phyloP scores from a whole-genome alignment of 768 basidiomycete species.

The Clathrus columnatus region DNA sequence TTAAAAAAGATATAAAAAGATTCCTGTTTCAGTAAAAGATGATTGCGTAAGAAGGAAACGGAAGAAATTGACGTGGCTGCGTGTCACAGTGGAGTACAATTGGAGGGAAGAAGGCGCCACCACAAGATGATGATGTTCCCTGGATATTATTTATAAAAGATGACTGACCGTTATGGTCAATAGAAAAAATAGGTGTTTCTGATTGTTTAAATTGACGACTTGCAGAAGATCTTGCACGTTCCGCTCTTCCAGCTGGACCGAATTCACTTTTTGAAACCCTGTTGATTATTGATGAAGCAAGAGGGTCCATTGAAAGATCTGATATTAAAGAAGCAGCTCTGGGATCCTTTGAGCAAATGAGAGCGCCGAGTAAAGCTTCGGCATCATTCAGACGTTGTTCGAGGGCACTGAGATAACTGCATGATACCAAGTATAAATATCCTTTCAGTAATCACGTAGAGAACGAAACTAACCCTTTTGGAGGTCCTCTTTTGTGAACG shows the following conservation, averaged over 20 bases:
- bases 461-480: background rate
- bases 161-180: background rate
- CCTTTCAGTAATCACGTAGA: background rate
- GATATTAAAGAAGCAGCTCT: slow-evolving; percentile 29
- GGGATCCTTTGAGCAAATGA: slow-evolving; percentile 25
- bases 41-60: background rate
- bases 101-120: too few relatives aligned
- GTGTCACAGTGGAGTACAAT: too few relatives aligned
- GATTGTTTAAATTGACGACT: background rate
- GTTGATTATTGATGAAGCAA: slow-evolving; percentile 31
- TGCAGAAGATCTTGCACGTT: background rate
- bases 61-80: background rate
- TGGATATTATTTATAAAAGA: background rate
- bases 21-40: background rate
- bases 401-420: slow-evolving; percentile 35
- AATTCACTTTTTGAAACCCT: slow-evolving; percentile 27
- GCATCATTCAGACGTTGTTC: slow-evolving; percentile 35
- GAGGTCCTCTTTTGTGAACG: background rate
- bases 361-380: slow-evolving; percentile 34
- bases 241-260: slow-evolving; percentile 15
- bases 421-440: background rate
- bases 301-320: slow-evolving; percentile 26
- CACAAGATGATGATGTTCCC: background rate
- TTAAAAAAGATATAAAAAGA: background rate
- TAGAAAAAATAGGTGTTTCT: background rate